Evolutionary conservation across 2,329 filamentous ascomycete genomes (phyloP), one percentile per base, ranked within the genome.

Genomic region (Phyllosticta citribraziliensis): DNA sequence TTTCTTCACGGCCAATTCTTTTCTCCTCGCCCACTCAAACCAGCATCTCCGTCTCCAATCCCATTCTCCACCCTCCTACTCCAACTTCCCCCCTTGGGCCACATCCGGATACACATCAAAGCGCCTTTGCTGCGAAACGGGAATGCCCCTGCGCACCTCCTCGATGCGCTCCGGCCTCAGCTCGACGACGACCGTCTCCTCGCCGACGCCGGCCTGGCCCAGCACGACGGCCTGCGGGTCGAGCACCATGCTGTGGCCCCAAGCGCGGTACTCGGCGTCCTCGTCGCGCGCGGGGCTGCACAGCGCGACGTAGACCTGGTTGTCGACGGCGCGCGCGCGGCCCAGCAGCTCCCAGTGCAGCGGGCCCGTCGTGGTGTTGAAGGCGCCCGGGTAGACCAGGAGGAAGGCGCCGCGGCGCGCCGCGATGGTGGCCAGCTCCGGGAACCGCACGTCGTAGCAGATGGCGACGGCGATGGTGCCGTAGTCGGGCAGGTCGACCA

Each of bases 81-180:
- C 74, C 51, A 72, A 76, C 30, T 67, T 73, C 6, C 74, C 66
- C 62, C 83, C 86, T 68, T 83, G 75, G 69, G 86, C 91, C 33
- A 99, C 85, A 79, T 99, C 92, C 0, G 91, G 88, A 74, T 99
- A 99, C 20, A 99, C 88, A 74, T 99, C 94, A 72, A 96, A 99
- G 66, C 94, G 81, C 69, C 94, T 82, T 80, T 99, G 94, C 19
- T 81, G 82, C 68, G 86, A 85, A 58, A 97, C 79, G 2, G 94
- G 94, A 66, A 99, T 96, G 5, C 87, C 87, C 73, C 83, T 90
- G 72, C 93, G 84, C 54, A 86, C 84, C 75, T 89, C 86, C 60
- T 85, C 83, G 67, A 97, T 89, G 68, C 80, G 82, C 11, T 82
- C 84, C 4, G 80, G 82, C 40, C 84, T 80, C 69, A 97, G 73